These are phyloP conservation scores for Takashimella tepidaria DNA, from an alignment of 1,284 basidiomycete species.

Conservation along the genomic window DNA sequence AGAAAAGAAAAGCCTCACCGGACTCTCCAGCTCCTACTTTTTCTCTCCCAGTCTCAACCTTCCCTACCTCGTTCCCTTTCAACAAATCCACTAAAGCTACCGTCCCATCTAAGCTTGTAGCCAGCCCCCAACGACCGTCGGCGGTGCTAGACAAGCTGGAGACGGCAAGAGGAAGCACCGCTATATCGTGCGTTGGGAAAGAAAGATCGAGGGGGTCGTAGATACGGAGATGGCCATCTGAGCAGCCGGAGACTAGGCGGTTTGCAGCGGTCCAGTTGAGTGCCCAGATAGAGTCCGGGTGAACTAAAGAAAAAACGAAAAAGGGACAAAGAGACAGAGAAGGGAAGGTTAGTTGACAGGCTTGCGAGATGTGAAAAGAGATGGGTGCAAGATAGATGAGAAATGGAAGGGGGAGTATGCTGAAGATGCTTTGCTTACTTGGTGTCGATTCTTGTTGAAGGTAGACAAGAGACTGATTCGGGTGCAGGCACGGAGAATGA, in stretches of 20 bases:
- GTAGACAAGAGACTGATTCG: conserved; percentile 40
- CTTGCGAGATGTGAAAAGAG: too few relatives aligned
- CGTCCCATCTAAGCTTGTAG: conserved; percentile 73
- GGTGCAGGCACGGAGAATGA: too few relatives aligned
- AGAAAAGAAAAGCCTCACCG: conserved; percentile 59
- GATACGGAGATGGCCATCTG: conserved; percentile 40
- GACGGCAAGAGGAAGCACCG: conserved; percentile 68
- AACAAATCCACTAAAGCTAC: conserved; percentile 66
- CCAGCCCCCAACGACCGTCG: conserved; percentile 61
- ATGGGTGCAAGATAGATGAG: neutral
- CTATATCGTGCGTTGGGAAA: conserved; percentile 58
- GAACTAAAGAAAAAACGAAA: neutral
- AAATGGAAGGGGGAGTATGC: neutral
- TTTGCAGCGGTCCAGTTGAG: conserved; percentile 30
- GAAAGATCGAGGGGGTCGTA: conserved; percentile 52
- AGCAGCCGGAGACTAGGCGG: conserved; percentile 31
- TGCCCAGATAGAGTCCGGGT: conserved; percentile 34
- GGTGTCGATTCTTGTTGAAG: conserved; percentile 38
- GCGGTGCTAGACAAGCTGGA: conserved; percentile 63
- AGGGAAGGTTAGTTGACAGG: too few relatives aligned
- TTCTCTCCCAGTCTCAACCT: conserved; percentile 64
- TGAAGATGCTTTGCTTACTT: conserved; percentile 22
- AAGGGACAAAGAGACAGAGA: neutral
- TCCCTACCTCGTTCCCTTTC: conserved; percentile 57
- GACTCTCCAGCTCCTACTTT: conserved; percentile 58